Evolutionary conservation across 1,139 yeast species (phyloP), one percentile per base, ranked within the genome.

Genomic region (Debaryomyces psychrophilus): DNA sequence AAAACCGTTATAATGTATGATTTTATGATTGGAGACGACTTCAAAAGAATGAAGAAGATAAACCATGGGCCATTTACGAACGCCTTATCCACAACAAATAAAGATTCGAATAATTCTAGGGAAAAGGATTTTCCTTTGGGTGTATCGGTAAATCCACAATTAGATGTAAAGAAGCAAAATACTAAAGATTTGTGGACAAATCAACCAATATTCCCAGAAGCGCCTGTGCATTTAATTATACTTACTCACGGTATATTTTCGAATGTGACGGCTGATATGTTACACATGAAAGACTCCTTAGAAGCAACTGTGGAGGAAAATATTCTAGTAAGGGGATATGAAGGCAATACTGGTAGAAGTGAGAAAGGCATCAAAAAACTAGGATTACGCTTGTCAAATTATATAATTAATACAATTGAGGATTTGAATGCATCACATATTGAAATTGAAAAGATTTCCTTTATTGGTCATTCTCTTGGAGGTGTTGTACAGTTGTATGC

Each of bases 211-310:
- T 53, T 71, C 6, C 70, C 74, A 5, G 52, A 62, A 4, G 64
- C 68, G 41, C 87, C 89, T 0, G 73, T 83, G 5, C 97, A 90
- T 65, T 68, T 90, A 47, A 86, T 89, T 15, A 73, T 90, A 1
- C 57, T 93, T 11, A 88, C 97, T 0, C 99, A 93, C 66, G 99
- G 99, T 0, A 71, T 93, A 31, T 96, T 90, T 61, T 88, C 97
- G 0, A 93, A 93, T 60, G 80, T 87, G 1, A 82, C 95, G 0
- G 90, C 96, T 0, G 99, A 93, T 63, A 80, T 93, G 93, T 75
- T 86, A 34, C 93, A 87, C 58, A 52, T 90, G 36, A 92, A 90
- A 61, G 98, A 93, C 56, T 77, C 81, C 53, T 76, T 93, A 6
- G 96, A 90, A 54, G 59, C 64, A 28, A 73, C 71, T 14, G 85